Base-by-base conservation (phyloP, 805 yeast species). In the Jamesozyma gamospora region DNA sequence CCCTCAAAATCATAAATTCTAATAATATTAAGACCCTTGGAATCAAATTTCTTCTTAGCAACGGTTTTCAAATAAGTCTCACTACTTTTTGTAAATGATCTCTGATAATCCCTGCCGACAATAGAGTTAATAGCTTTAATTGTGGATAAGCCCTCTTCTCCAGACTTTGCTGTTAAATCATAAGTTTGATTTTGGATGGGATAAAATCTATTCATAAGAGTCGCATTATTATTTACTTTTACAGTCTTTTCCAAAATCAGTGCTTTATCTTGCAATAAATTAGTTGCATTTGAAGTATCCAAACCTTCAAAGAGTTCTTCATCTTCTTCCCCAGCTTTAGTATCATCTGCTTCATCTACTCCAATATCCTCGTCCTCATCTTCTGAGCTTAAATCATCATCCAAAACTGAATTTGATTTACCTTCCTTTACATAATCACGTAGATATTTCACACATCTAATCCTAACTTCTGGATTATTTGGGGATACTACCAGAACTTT, bases 1-100 rank as follows among this genome's bases (percentile, higher is more conserved):
- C 94, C 94, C 43, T 75, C 77, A 47, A 76, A 77, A 52, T 83
- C 94, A 43, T 75, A 74, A 14, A 79, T 77, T 45, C 82, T 69
- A 0, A 80, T 69, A 11, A 85, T 63, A 2, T 63, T 41, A 58
- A 57, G 42, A 53, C 62, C 40, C 55, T 63, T 34, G 54, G 42
- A 40, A 53, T 41, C 41, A 53, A 42, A 18, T 56, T 48, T 43
- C 24, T 62, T 53, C 34, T 61, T 63, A 4, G 61, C 67, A 2
- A 64, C 53, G 3, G 62, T 56, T 15, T 70, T 70, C 3, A 74
- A 62, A 35, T 72, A 64, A 21, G 62, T 56, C 31, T 76, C 86
- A 32, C 77, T 60, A 13, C 71, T 53, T 40, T 75, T 71, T 1
- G 72, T 53, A 45, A 74, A 69, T 1, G 79, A 70, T 34, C 80